Evolutionary conservation across 805 yeast species (phyloP), one percentile per base, ranked within the genome.

Genomic region (Monosporozyma solicola): DNA sequence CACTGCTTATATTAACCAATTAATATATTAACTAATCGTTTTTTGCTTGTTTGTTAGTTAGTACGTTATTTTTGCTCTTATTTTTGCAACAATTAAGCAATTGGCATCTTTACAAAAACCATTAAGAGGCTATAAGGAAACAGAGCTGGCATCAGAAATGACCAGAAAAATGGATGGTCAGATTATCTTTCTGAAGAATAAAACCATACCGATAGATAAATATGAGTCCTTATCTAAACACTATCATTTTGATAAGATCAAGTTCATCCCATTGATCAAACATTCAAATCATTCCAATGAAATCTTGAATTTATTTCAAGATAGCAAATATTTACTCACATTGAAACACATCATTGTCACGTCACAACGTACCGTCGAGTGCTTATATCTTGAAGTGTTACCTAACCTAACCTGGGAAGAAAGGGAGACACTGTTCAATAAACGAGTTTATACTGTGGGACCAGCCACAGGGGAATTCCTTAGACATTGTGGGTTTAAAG

Each of bases 291-390:
- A 41, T 6, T 74, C 79, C 10, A 58, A 63, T 0, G 72, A 69
- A 13, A 76, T 86, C 3, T 62, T 74, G 3, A 56, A 61, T 0
- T 75, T 76, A 50, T 69, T 89, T 10, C 61, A 61, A 2, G 73
- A 80, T 5, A 61, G 62, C 0, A 72, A 69, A 9, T 81, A 79
- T 55, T 54, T 78, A 0, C 48, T 60, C 1, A 59, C 68, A 0
- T 71, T 74, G 31, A 74, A 76, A 43, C 78, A 83, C 0, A 68
- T 89, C 39, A 84, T 92, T 9, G 82, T 92, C 3, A 91, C 98
- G 0, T 86, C 95, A 1, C 97, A 92, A 65, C 69, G 98, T 58
- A 95, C 97, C 1, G 95, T 91, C 0, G 97, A 91, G 59, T 83
- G 88, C 5, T 67, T 89, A 11, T 79, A 78, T 55, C 71, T 72